Base-by-base conservation (phyloP, 164 flowering plant genomes). In the Brasenia schreberi region DNA sequence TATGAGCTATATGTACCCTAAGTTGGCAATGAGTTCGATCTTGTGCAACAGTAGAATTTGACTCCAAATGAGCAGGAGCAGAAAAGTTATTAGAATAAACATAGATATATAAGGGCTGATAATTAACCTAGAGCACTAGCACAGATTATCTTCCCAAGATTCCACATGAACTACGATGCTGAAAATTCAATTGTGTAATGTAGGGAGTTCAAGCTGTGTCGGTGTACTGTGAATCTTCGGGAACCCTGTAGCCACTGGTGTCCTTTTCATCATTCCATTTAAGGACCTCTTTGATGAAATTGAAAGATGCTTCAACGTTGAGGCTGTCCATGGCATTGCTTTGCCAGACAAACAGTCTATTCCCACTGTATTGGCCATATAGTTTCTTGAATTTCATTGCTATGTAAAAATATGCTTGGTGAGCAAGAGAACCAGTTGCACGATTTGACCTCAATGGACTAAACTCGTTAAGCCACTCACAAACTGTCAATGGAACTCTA, bases 241-340 rank as follows among this genome's bases (percentile, higher is more conserved):
- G 78, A 19, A 65, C 67, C 19, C 70, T 76, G 56, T 78, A 80
- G 10, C 60, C 6, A 23, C 71, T 71, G 2, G 71, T 72, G 43
- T 74, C 76, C 72, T 77, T 84, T 72, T 80, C 88, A 42, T 85
- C 86, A 4, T 81, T 81, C 87, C 90, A 86, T 71, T 75, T 86
- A 18, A 86, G 71, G 9, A 86, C 79, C 68, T 82, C 90, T 71
- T 75, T 75, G 5, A 77, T 70, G 68, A 74, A 86, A 67, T 74
- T 86, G 70, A 86, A 73, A 11, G 84, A 81, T 60, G 81, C 81
- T 42, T 84, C 83, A 5, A 86, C 78, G 3, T 82, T 71, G 9
- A 42, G 18, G 3, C 78, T 76, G 2, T 84, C 87, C 62, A 68
- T 68, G 6, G 80, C 87, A 45, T 70, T 80, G 0, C 78, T 69